Percentiles rank a stretch among this genome's conserved stretches.
Conservation (phyloP, 306 rosid species). For the cucumber (Cucumis sativus) region DNA sequence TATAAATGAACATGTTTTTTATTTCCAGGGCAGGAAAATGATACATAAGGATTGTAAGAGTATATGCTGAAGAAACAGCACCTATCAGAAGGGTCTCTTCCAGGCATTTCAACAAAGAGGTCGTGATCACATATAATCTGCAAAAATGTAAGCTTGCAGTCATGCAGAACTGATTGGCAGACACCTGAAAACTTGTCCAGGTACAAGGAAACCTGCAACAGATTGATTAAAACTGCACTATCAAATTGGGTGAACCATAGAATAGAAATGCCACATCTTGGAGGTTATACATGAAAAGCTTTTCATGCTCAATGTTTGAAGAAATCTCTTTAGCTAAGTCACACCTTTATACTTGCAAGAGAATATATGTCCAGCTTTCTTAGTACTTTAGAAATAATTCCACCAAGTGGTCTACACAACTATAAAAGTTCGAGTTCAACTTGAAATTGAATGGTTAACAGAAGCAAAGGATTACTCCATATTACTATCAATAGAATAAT, state of each 20-base stretch:
- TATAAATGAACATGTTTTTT: neutral
- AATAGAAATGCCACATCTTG: neutral
- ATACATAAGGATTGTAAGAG: neutral
- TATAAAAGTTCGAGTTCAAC: neutral
- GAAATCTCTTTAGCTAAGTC: neutral
- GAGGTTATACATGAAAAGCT: neutral
- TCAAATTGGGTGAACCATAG: neutral
- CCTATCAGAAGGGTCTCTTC: slow-evolving; percentile 99
- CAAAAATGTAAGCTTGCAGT: slow-evolving; percentile 87
- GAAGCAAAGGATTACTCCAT: neutral
- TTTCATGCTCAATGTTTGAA: neutral
- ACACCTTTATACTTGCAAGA: neutral
- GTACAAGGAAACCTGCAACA: slow-evolving; percentile 81
- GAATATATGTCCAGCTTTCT: neutral
- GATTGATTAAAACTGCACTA: neutral
- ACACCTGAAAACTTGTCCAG: slow-evolving; percentile 95
- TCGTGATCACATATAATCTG: slow-evolving; percentile 93
- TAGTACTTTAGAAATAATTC: neutral
- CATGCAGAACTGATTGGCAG: slow-evolving; percentile 87
- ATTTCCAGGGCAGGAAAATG: neutral
- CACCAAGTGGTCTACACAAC: neutral
- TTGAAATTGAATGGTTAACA: neutral
- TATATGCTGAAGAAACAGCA: slow-evolving; percentile 12
- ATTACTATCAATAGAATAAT: neutral
- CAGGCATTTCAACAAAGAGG: slow-evolving; percentile 99